Percentiles rank a stretch among this genome's conserved stretches.
Evolutionary conservation across 805 yeast species (phyloP).

Genomic region (Ogataea salicorniae): DNA sequence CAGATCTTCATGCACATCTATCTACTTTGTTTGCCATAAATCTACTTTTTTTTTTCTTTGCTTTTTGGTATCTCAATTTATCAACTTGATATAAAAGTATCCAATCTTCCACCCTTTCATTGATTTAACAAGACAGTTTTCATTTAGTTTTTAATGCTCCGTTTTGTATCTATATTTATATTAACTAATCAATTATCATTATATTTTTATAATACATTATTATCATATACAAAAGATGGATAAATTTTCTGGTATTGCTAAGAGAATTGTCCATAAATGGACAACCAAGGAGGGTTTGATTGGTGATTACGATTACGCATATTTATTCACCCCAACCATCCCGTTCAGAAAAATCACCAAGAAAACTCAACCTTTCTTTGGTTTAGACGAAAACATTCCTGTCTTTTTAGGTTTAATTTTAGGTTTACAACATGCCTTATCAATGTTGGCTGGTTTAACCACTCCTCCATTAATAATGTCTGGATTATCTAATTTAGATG

Average conservation of each 20-base stretch:
- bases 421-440: conserved; percentile 82
- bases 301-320: conserved; percentile 84
- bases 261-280: conserved; percentile 19
- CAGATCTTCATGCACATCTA: too few relatives aligned
- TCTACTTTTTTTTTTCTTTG: too few relatives aligned
- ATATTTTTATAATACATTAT: not conserved
- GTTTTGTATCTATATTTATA: not conserved
- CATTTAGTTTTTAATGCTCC: not conserved
- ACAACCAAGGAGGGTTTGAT: conserved; percentile 75
- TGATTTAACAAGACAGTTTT: not conserved
- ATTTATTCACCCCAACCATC: conserved; percentile 72
- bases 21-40: too few relatives aligned
- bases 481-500: conserved; percentile 47
- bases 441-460: conserved; percentile 90
- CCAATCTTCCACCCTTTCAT: not conserved
- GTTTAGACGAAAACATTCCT: conserved; percentile 77
- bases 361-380: conserved; percentile 75
- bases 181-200: not conserved
- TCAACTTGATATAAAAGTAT: not conserved
- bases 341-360: conserved; percentile 53
- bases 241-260: conserved; percentile 2
- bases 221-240: not conserved
- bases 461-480: conserved; percentile 79
- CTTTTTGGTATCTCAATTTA: too few relatives aligned
- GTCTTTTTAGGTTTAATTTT: conserved; percentile 67